Conservation (phyloP, 495 filamentous ascomycete species). For the Neurospora intermedia region DNA sequence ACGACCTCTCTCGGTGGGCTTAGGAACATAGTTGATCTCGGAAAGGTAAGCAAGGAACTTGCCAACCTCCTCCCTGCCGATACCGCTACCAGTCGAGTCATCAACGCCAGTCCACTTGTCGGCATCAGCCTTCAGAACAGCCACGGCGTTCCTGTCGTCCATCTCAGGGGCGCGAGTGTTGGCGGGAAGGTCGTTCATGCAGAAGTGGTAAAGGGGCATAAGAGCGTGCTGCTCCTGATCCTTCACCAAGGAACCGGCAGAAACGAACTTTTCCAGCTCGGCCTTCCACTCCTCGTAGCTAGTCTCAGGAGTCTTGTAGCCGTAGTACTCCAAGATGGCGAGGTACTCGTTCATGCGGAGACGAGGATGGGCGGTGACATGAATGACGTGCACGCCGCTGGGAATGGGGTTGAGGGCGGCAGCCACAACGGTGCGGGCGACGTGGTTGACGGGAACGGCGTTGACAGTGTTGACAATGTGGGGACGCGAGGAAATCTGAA, state of each 20-base stretch:
- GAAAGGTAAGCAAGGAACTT: constrained; percentile 64
- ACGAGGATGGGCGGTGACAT: constrained; percentile 64
- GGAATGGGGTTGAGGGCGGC: constrained; percentile 50
- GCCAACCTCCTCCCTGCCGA: constrained; percentile 59
- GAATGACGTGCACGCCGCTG: constrained; percentile 48
- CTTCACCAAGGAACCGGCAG: constrained; percentile 35
- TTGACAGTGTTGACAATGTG: constrained; percentile 84
- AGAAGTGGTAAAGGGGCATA: constrained; percentile 82
- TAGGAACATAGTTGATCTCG: constrained; percentile 56
- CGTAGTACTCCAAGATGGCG: constrained; percentile 58
- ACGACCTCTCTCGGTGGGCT: constrained; percentile 38
- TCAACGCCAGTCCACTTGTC: constrained; percentile 52
- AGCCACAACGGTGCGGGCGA: constrained; percentile 68
- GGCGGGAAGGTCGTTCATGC: constrained; percentile 64
- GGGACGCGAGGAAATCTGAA: constrained; percentile 65
- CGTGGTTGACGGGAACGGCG: constrained; percentile 78
- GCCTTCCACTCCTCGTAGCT: constrained; percentile 48
- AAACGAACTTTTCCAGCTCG: constrained; percentile 53
- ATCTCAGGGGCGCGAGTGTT: constrained; percentile 73
- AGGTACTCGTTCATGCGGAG: constrained; percentile 72
- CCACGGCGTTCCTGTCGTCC: constrained; percentile 61
- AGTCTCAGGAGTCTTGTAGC: constrained; percentile 62
- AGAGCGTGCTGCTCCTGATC: constrained; percentile 59
- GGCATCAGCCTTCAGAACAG: constrained; percentile 50
- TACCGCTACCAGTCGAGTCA: constrained; percentile 48